These are phyloP conservation scores for Infundibulicybe gibba DNA, from an alignment of 768 basidiomycete species.

Conservation along the genomic window DNA sequence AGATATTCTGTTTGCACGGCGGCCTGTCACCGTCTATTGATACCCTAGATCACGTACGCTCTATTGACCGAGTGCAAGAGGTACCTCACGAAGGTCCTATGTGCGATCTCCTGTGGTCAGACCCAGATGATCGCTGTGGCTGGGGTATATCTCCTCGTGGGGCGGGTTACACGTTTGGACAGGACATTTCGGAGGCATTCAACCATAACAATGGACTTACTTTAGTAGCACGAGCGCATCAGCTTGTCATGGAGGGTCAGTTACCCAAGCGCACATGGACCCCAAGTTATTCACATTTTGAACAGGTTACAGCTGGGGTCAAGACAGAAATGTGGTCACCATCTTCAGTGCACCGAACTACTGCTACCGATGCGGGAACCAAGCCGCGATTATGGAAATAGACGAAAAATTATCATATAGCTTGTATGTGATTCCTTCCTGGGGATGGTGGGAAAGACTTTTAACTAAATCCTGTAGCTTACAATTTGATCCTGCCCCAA, in stretches of 20 bases:
- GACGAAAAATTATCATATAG: conserved; percentile 96
- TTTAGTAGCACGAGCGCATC: conserved; percentile 90
- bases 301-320: conserved; percentile 92
- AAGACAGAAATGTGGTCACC: conserved; percentile 98
- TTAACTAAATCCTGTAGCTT: conserved; percentile 50
- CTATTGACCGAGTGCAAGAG: conserved; percentile 98
- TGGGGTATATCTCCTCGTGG: conserved; percentile 99
- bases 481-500: conserved; percentile 99
- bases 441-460: too few species aligned
- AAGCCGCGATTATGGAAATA: conserved; percentile 99
- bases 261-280: conserved; percentile 8
- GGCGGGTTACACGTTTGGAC: conserved; percentile 98
- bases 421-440: conserved; percentile 53
- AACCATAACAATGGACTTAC: conserved; percentile 99
- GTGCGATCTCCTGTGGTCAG: conserved; percentile 99
- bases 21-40: conserved; percentile 98
- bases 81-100: conserved; percentile 99
- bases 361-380: conserved; percentile 99
- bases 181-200: conserved; percentile 98
- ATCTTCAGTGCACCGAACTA: conserved; percentile 99
- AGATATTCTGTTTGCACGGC: conserved; percentile 99
- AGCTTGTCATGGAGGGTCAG: conserved; percentile 95
- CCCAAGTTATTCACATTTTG: conserved; percentile 6
- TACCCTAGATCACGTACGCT: conserved; percentile 98
- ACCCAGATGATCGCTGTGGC: conserved; percentile 98